Conservation (phyloP, 495 filamentous ascomycete species). For the Penicillium goetzii region DNA sequence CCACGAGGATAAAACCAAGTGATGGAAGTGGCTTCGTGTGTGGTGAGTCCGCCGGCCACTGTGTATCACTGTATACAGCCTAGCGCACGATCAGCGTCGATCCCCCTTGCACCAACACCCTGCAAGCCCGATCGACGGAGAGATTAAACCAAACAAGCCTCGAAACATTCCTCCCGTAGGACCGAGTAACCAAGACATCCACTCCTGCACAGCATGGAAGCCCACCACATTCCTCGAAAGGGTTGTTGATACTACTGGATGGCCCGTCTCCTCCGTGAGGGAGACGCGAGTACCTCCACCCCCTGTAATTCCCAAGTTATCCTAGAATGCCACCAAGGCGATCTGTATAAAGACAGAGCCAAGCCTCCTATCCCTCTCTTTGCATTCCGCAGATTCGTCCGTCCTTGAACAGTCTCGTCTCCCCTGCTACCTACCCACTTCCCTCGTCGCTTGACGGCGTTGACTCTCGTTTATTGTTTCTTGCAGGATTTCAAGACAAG, state of each 20-base stretch:
- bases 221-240: slow-evolving; percentile 23
- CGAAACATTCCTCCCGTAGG: slow-evolving; percentile 25
- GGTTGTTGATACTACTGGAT: slow-evolving; percentile 18
- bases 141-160: slow-evolving; percentile 26
- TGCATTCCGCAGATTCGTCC: slow-evolving; percentile 27
- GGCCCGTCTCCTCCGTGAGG: slow-evolving; percentile 3
- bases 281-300: slow-evolving; percentile 5
- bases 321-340: slow-evolving; percentile 28
- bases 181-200: slow-evolving; percentile 14
- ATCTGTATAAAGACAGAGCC: slow-evolving; percentile 21
- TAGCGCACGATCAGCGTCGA: slow-evolving; percentile 10
- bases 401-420: background rate
- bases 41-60: background rate
- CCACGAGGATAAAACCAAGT: background rate
- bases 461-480: slow-evolving; percentile 23
- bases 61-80: background rate
- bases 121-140: slow-evolving; percentile 28
- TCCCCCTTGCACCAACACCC: slow-evolving; percentile 31
- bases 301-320: slow-evolving; percentile 30
- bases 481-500: background rate
- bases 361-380: slow-evolving; percentile 18
- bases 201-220: slow-evolving; percentile 4
- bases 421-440: slow-evolving; percentile 2
- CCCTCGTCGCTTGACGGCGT: slow-evolving; percentile 30
- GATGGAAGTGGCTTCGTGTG: slow-evolving; percentile 10